Evolutionary conservation across 805 yeast species (phyloP).

Genomic region (Saccharomycopsis capsularis): DNA sequence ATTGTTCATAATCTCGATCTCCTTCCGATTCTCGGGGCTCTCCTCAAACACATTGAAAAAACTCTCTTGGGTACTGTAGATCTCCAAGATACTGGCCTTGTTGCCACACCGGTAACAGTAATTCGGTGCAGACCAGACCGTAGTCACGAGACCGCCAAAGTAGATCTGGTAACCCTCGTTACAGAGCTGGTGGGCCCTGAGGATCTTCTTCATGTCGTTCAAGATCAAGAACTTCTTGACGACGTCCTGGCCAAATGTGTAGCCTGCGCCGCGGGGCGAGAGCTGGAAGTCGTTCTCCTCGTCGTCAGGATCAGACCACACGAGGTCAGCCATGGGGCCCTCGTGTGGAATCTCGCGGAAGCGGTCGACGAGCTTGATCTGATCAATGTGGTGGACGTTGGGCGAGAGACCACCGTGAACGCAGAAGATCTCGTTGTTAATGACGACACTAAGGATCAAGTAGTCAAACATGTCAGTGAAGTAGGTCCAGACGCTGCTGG

Average conservation of each 20-base stretch:
- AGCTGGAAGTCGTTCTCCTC: constrained; percentile 72
- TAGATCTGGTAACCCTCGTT: constrained; percentile 93
- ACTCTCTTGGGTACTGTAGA: constrained; percentile 58
- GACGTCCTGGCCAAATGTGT: constrained; percentile 87
- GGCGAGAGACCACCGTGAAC: constrained; percentile 98
- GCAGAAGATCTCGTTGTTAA: constrained; percentile 85
- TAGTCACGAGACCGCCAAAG: constrained; percentile 84
- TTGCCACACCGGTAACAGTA: constrained; percentile 97
- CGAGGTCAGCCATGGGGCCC: constrained; percentile 98
- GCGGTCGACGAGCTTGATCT: constrained; percentile 82
- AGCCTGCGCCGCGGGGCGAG: constrained; percentile 96
- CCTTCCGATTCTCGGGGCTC: constrained; percentile 81
- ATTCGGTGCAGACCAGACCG: constrained; percentile 99
- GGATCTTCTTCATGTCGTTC: constrained; percentile 71
- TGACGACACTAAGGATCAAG: constrained; percentile 79
- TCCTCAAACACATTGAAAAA: constrained; percentile 93
- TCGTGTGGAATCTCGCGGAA: constrained; percentile 96
- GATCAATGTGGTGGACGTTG: constrained; percentile 88
- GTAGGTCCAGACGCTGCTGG: constrained; percentile 73
- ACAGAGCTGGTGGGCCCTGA: constrained; percentile 94
- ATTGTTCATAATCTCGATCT: constrained; percentile 23
- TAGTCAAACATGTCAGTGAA: constrained; percentile 93
- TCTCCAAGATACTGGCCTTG: constrained; percentile 93
- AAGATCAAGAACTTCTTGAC: constrained; percentile 78
- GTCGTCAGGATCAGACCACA: constrained; percentile 97